Evolutionary conservation across 2,329 filamentous ascomycete genomes (phyloP), one percentile per base, ranked within the genome.

Genomic region (Waltergamsia citrina): DNA sequence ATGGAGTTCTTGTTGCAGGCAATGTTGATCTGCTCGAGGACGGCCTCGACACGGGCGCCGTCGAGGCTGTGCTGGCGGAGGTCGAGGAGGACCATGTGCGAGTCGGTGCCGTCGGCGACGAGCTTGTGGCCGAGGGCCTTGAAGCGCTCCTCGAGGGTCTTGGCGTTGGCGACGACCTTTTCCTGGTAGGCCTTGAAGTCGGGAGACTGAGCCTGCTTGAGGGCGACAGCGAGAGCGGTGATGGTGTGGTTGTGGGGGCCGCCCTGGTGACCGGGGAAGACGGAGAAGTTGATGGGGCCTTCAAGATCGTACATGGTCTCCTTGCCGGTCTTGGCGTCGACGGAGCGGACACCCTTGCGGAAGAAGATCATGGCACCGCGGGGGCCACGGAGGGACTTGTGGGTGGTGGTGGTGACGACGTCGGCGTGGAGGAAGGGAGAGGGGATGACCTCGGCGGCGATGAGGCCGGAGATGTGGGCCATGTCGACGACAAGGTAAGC

Each of bases 361-460:
- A 88, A 98, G 78, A 98, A 98, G 68, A 98, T 98, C 92, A 98
- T 98, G 57, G 92, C 92, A 54, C 92, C 92, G 59, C 92, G 86
- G 39, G 92, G 92, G 39, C 92, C 92, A 63, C 92, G 87, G 48
- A 98, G 83, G 36, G 88, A 95, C 76, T 98, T 98, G 79, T 98
- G 92, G 30, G 92, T 98, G 42, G 92, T 98, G 43, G 92, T 98
- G 43, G 92, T 98, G 49, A 98, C 92, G 38, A 98, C 82, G 57
- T 98, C 92, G 46, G 92, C 90, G 60, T 94, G 70, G 43, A 78
- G 71, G 69, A 98, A 98, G 29, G 92, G 92, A 32, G 85, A 88
- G 42, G 88, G 86, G 55, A 96, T 92, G 48, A 95, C 92, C 49
- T 81, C 84, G 40, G 87, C 86, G 33, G 92, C 87, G 43, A 98